Base-by-base conservation (phyloP, 2,329 filamentous ascomycete genomes). In the Purpureocillium takamizusanense region DNA sequence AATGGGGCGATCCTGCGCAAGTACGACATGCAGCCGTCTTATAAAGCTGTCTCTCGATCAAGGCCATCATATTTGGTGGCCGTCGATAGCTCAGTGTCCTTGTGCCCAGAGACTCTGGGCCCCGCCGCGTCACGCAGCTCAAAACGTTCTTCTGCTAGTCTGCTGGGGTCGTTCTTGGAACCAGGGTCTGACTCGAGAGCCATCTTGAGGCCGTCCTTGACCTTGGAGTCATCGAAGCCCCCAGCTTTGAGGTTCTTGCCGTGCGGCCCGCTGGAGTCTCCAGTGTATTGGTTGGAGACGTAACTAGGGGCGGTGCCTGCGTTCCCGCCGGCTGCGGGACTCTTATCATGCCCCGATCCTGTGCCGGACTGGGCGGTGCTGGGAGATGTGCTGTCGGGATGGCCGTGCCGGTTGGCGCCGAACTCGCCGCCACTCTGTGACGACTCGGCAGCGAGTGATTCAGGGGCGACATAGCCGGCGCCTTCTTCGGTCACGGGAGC, bases 401-500 rank as follows among this genome's bases (percentile, higher is more conserved):
- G 45, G 14, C 69, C 67, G 44, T 71, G 65, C 17, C 68, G 65
- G 60, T 86, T 84, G 40, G 70, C 57, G 31, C 71, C 63, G 50
- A 85, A 86, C 11, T 58, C 63, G 46, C 83, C 84, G 41, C 70
- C 70, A 16, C 65, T 48, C 34, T 67, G 63, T 42, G 77, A 61
- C 0, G 85, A 92, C 52, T 90, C 81, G 42, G 78, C 81, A 10
- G 86, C 86, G 5, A 94, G 77, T 7, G 84, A 90, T 60, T 83
- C 83, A 12, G 72, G 65, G 33, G 72, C 63, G 2, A 90, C 70
- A 18, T 67, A 51, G 37, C 86, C 86, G 5, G 81, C 65, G 12
- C 70, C 64, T 57, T 92, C 86, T 13, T 65, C 56, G 42, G 69
- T 72, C 1, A 52, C 40, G 21, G 76, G 72, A 33, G 74, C 67